These are phyloP conservation scores for Cordyceps cicadae DNA, from an alignment of 2,329 filamentous ascomycete genomes.

Conservation along the genomic window DNA sequence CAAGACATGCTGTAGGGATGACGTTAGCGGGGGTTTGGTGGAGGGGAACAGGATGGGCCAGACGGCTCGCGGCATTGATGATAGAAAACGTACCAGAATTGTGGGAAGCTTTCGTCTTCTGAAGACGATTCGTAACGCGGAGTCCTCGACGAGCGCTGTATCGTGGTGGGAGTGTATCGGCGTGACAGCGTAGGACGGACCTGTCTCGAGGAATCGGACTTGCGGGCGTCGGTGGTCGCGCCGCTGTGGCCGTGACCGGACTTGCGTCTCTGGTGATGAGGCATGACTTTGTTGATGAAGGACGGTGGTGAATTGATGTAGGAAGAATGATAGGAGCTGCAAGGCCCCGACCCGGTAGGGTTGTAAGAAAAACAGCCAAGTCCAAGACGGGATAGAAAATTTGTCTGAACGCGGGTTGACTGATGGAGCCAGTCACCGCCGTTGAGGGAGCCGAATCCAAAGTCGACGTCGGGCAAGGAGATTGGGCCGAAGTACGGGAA, in stretches of 20 bases:
- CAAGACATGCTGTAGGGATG: conserved; percentile 48
- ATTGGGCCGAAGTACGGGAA: conserved; percentile 10
- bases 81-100: conserved; percentile 49
- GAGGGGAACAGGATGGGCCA: conserved; percentile 14
- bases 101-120: conserved; percentile 56
- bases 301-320: not conserved
- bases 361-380: not conserved
- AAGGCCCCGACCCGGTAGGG: not conserved
- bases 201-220: conserved; percentile 37
- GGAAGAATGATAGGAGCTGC: not conserved
- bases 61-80: conserved; percentile 6
- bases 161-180: conserved; percentile 40
- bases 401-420: not conserved
- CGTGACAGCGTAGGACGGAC: conserved; percentile 40
- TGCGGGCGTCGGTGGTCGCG: conserved; percentile 45
- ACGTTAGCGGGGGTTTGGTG: conserved; percentile 16
- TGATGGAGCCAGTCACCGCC: conserved; percentile 1
- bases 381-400: not conserved
- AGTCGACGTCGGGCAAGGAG: conserved; percentile 5
- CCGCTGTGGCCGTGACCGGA: conserved; percentile 47
- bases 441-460: not conserved
- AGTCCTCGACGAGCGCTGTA: conserved; percentile 41
- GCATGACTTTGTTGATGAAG: conserved; percentile 31
- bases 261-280: conserved; percentile 50
- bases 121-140: conserved; percentile 45